These are phyloP conservation scores for Paraphaeosphaeria minitans DNA, from an alignment of 2,329 filamentous ascomycete species.

Conservation along the genomic window DNA sequence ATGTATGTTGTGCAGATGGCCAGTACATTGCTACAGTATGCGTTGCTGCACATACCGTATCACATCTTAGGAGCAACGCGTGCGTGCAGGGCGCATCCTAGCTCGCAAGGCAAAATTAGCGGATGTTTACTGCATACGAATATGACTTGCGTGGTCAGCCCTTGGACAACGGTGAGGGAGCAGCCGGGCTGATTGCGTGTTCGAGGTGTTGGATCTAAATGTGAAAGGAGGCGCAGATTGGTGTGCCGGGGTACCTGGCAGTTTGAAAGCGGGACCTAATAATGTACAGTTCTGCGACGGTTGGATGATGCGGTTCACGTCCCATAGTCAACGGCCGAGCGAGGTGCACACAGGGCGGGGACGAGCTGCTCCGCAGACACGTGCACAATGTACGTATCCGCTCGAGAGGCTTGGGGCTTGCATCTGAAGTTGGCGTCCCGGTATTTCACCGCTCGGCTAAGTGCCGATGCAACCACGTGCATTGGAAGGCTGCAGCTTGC, in stretches of 20 bases:
- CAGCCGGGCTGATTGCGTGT: neutral
- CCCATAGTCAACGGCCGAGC: neutral
- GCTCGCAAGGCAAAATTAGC: neutral
- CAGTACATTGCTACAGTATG: neutral
- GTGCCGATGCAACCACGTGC: constrained; percentile 5
- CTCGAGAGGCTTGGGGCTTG: neutral
- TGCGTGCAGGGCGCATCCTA: neutral
- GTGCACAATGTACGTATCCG: neutral
- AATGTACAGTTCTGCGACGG: neutral
- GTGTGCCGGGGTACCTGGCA: neutral
- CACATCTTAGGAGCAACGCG: neutral
- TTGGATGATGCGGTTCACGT: neutral
- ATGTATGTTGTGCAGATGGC: constrained; percentile 3
- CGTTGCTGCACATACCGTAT: neutral
- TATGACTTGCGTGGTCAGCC: constrained; percentile 1
- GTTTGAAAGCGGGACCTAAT: neutral
- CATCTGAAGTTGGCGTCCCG: neutral
- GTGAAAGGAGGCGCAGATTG: neutral
- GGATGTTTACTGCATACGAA: neutral
- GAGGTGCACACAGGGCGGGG: neutral
- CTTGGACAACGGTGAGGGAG: neutral
- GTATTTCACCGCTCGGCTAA: neutral
- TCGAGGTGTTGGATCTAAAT: neutral
- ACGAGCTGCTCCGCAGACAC: neutral
- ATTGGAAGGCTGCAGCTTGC: neutral